Evolutionary conservation across 345 rosid species (phyloP).

Genomic region (Gossypium ekmanianum): DNA sequence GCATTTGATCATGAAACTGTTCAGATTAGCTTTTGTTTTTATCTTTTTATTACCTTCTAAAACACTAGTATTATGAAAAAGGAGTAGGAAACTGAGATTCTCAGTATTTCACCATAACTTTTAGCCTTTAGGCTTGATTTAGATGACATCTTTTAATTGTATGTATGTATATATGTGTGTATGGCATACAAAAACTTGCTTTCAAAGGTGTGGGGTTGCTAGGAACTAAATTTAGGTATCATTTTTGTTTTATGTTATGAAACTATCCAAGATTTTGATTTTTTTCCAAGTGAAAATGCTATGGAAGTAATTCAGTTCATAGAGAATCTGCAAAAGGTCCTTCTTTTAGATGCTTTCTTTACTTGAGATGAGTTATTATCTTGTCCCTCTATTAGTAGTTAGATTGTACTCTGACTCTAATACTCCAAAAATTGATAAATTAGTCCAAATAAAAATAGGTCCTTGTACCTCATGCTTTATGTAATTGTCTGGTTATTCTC

Average conservation of each 20-base stretch:
- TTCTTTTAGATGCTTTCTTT: neutral
- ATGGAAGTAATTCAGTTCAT: neutral
- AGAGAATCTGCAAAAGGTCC: neutral
- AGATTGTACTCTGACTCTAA: too few relatives aligned
- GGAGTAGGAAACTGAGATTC: neutral
- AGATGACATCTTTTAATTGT: neutral
- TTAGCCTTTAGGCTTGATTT: neutral
- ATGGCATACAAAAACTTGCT: neutral
- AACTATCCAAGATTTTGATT: neutral
- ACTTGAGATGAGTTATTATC: neutral
- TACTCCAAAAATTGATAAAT: too few relatives aligned
- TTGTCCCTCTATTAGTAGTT: too few relatives aligned
- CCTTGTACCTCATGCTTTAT: too few relatives aligned
- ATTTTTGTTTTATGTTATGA: too few relatives aligned
- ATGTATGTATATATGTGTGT: neutral
- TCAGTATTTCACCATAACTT: neutral
- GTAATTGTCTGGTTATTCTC: too few relatives aligned
- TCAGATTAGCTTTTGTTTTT: neutral
- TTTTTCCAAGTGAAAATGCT: neutral
- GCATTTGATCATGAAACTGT: constrained; percentile 11
- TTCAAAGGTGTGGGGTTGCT: neutral
- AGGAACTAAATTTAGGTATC: neutral
- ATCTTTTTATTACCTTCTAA: neutral
- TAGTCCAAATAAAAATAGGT: too few relatives aligned
- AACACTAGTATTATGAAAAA: too few relatives aligned